phyloP scores from a whole-genome alignment of 2,329 filamentous ascomycete genomes.

The Didymella pomorum region DNA sequence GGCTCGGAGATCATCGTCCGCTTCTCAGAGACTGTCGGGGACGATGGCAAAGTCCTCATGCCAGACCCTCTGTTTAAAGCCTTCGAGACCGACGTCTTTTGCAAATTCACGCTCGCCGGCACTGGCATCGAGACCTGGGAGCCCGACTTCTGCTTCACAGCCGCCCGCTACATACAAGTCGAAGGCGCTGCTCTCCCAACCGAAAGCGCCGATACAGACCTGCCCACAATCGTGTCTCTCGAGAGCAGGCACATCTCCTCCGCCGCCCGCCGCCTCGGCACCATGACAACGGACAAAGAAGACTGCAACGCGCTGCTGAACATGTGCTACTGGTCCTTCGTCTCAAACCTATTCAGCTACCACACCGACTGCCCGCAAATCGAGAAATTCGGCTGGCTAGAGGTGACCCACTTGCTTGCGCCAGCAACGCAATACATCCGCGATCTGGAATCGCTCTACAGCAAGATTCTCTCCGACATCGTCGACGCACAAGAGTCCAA shows the following conservation, averaged over 20 bases:
- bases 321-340: constrained; percentile 57
- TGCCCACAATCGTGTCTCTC: constrained; percentile 49
- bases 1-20: constrained; percentile 43
- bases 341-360: constrained; percentile 47
- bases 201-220: not conserved
- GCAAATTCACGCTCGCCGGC: constrained; percentile 49
- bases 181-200: constrained; percentile 48
- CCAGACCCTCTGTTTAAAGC: constrained; percentile 53
- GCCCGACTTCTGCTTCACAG: constrained; percentile 55
- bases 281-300: constrained; percentile 52
- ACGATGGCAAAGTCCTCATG: constrained; percentile 51
- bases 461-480: constrained; percentile 59
- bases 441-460: constrained; percentile 58
- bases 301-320: constrained; percentile 55
- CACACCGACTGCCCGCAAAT: constrained; percentile 53
- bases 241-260: constrained; percentile 53
- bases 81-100: constrained; percentile 52
- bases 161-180: constrained; percentile 54
- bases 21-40: constrained; percentile 43
- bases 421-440: constrained; percentile 58
- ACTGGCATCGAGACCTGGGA: constrained; percentile 47
- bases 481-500: constrained; percentile 56
- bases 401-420: constrained; percentile 57
- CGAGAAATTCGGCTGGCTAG: constrained; percentile 60
- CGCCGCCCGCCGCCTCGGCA: constrained; percentile 49